Percentiles rank a stretch among this genome's conserved stretches.
Conservation (phyloP, 2,329 filamentous ascomycete species). For the Trichoderma lentiforme region DNA sequence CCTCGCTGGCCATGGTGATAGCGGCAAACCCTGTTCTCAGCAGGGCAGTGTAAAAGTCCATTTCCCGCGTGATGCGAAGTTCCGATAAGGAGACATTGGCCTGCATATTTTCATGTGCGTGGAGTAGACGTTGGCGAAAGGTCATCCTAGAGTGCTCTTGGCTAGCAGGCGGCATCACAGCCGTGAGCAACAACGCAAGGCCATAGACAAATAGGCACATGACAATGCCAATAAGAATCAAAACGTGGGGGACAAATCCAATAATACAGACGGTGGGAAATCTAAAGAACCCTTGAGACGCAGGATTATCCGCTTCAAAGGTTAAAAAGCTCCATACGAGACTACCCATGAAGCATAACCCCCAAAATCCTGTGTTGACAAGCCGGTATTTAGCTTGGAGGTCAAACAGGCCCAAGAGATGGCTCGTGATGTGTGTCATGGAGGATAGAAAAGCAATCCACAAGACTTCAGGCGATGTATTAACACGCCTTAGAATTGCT, state of each 20-base stretch:
- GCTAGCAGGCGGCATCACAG: slow-evolving; percentile 37
- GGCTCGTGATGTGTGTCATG: slow-evolving; percentile 84
- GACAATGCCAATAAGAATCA: slow-evolving; percentile 76
- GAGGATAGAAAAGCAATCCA: slow-evolving; percentile 83
- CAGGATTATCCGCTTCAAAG: slow-evolving; percentile 59
- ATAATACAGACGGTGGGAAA: slow-evolving; percentile 95
- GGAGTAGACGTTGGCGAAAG: slow-evolving; percentile 59
- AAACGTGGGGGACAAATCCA: slow-evolving; percentile 89
- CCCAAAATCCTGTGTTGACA: slow-evolving; percentile 85
- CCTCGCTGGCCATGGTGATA: slow-evolving; percentile 90
- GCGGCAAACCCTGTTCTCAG: slow-evolving; percentile 83
- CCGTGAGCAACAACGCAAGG: slow-evolving; percentile 72
- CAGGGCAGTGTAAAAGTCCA: slow-evolving; percentile 93
- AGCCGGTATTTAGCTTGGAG: slow-evolving; percentile 78
- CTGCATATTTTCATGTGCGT: slow-evolving; percentile 85
- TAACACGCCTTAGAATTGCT: slow-evolving; percentile 74
- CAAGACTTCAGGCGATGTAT: slow-evolving; percentile 85
- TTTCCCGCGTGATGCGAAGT: slow-evolving; percentile 75
- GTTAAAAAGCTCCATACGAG: slow-evolving; percentile 72
- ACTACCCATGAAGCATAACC: slow-evolving; percentile 80
- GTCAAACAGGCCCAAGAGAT: slow-evolving; percentile 75
- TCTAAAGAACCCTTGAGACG: slow-evolving; percentile 66
- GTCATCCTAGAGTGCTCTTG: slow-evolving; percentile 33
- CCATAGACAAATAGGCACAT: slow-evolving; percentile 74
- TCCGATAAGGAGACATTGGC: slow-evolving; percentile 82